Conservation (phyloP, 2,329 filamentous ascomycete genomes). For the Myriangium duriaei region DNA sequence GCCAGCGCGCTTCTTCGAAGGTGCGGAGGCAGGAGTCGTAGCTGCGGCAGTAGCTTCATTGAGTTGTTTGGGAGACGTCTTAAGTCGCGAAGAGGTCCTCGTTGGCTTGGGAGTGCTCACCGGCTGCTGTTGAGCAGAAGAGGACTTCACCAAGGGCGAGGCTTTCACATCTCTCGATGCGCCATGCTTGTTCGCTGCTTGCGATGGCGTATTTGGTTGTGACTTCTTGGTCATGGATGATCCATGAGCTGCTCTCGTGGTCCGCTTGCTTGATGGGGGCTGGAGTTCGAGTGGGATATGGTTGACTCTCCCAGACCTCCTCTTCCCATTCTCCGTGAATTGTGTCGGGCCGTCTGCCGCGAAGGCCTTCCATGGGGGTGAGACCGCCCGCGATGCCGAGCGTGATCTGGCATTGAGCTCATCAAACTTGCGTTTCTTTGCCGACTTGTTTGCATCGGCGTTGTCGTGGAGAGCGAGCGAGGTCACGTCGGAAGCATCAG, state of each 20-base stretch:
- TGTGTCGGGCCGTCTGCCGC: slow-evolving; percentile 77
- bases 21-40: neutral
- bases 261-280: slow-evolving; percentile 34
- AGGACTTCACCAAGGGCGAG: neutral
- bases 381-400: slow-evolving; percentile 14
- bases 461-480: neutral
- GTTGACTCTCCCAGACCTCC: slow-evolving; percentile 49
- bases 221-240: neutral
- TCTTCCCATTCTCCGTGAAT: slow-evolving; percentile 52
- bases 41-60: neutral
- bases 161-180: neutral
- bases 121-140: neutral
- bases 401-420: slow-evolving; percentile 22
- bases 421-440: slow-evolving; percentile 51
- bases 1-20: slow-evolving; percentile 1
- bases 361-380: slow-evolving; percentile 82
- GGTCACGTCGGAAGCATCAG: slow-evolving; percentile 9
- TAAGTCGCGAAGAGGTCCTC: slow-evolving; percentile 2
- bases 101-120: neutral
- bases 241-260: slow-evolving; percentile 28
- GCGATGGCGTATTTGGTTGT: neutral
- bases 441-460: slow-evolving; percentile 14
- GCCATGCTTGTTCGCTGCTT: neutral
- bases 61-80: slow-evolving; percentile 4
- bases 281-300: slow-evolving; percentile 35